Evolutionary conservation across 306 rosid genomes (phyloP).

Genomic region (Pyrus betulifolia): DNA sequence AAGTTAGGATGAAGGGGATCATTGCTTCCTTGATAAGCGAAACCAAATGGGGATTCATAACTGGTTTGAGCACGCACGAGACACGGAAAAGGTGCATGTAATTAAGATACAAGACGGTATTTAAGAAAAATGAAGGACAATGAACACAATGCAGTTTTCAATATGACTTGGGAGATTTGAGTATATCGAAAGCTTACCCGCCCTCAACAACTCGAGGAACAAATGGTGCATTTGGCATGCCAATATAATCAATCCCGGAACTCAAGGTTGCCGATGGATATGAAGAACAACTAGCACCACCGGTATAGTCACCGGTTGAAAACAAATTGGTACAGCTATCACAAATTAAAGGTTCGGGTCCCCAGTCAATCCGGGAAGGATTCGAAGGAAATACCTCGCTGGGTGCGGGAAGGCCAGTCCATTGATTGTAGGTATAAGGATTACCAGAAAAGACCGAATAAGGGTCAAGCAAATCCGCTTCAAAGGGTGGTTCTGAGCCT

Average conservation of each 20-base stretch:
- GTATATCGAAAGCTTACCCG: slow-evolving; percentile 5
- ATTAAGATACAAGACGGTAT: neutral
- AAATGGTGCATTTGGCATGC: neutral
- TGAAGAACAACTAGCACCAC: neutral
- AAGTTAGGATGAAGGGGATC: neutral
- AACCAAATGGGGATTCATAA: neutral
- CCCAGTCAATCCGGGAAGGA: neutral
- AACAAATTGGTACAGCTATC: neutral
- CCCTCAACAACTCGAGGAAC: neutral
- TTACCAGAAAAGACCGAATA: neutral
- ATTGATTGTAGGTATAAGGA: neutral
- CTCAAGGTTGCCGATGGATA: neutral
- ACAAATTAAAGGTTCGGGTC: neutral
- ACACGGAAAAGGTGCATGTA: neutral
- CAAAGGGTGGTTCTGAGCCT: neutral
- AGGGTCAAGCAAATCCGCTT: neutral
- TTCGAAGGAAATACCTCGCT: neutral
- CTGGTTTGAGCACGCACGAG: neutral
- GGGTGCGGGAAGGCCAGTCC: neutral
- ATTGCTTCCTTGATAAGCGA: neutral
- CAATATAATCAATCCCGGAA: neutral
- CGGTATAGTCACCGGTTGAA: neutral
- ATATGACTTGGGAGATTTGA: neutral
- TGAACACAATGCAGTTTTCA: neutral
- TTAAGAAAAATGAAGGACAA: neutral